Base-by-base conservation (phyloP, 352 stramenopile genomes). In the Phytophthora melonis region DNA sequence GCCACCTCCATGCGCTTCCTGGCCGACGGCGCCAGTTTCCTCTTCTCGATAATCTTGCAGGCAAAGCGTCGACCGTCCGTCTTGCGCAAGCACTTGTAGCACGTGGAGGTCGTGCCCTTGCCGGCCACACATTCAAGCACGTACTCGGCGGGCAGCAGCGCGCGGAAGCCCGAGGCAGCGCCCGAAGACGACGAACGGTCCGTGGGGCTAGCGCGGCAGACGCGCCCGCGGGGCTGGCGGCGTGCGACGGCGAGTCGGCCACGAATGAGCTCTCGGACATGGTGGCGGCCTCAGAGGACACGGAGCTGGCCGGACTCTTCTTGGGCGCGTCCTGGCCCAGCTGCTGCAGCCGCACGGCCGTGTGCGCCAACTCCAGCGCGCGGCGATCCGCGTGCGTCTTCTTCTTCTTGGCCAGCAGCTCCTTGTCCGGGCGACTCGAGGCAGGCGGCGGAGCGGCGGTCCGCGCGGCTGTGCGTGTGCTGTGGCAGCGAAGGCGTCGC, bases 21-120 rank as follows among this genome's bases (percentile, higher is more conserved):
- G 9, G 75, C 63, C 45, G 87, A 87, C 9, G 82, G 69, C 9
- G 83, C 79, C 11, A 94, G 70, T 0, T 74, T 74, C 3, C 80
- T 78, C 74, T 94, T 94, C 75, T 94, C 86, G 61, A 94, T 92
- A 58, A 94, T 86, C 59, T 94, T 94, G 67, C 87, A 94, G 16
- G 87, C 87, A 65, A 93, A 93, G 53, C 75, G 66, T 8, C 64
- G 68, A 27, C 75, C 77, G 70, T 93, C 86, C 0, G 61, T 83
- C 36, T 30, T 68, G 5, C 86, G 84, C 47, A 75, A 68, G 56
- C 82, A 92, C 11, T 84, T 81, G 73, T 92, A 93, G 67, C 85
- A 93, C 41, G 80, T 93, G 14, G 85, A 93, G 9, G 87, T 94
- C 21, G 85, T 94, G 11, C 87, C 87, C 49, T 79, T 84, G 21